These are phyloP conservation scores for Wickerhamomyces subpelliculosus DNA, from an alignment of 805 yeast species.

Conservation along the genomic window DNA sequence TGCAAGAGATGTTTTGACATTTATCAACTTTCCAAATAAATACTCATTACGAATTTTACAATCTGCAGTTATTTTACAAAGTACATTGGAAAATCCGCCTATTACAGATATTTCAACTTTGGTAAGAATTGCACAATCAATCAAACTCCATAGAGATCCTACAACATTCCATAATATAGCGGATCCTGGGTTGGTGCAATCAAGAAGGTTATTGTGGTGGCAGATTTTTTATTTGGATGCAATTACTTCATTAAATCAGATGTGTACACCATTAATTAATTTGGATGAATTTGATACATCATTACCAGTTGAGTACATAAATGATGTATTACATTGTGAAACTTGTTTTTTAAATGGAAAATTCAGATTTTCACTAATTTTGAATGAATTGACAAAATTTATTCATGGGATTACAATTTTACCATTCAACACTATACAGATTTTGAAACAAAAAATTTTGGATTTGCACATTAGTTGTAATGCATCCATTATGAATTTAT, in stretches of 20 bases:
- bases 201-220: constrained; percentile 61
- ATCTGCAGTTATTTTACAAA: constrained; percentile 44
- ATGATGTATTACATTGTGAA: constrained; percentile 34
- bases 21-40: constrained; percentile 44
- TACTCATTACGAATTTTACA: constrained; percentile 32
- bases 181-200: constrained; percentile 41
- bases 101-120: constrained; percentile 49
- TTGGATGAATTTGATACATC: constrained; percentile 49
- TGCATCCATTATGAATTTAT: constrained; percentile 37
- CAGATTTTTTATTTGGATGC: constrained; percentile 55
- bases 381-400: constrained; percentile 46
- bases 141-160: constrained; percentile 56
- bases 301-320: constrained; percentile 41
- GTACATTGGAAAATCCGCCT: constrained; percentile 49
- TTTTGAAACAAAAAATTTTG: constrained; percentile 40
- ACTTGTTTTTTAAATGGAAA: constrained; percentile 46
- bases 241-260: constrained; percentile 46
- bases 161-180: constrained; percentile 42
- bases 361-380: constrained; percentile 42
- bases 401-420: constrained; percentile 42
- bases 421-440: constrained; percentile 32
- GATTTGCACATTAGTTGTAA: constrained; percentile 45
- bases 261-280: constrained; percentile 46
- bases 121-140: constrained; percentile 47
- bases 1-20: constrained; percentile 41